phyloP scores from a whole-genome alignment of 2,329 filamentous ascomycete species.

The Cercospora sp. region DNA sequence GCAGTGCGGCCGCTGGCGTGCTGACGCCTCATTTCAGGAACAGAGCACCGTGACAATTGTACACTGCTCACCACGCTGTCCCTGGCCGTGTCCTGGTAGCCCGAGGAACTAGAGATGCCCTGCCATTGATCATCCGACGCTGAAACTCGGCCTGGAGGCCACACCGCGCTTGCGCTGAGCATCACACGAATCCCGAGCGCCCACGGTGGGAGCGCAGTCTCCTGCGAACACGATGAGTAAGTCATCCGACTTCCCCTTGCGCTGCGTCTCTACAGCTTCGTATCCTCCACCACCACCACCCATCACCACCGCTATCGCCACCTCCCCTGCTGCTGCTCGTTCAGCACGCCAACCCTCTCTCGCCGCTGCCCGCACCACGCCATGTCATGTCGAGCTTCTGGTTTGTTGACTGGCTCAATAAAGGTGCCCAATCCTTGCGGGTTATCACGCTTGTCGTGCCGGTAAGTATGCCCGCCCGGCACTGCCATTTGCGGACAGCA shows the following conservation, averaged over 20 bases:
- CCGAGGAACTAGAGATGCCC: not conserved
- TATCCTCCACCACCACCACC: not conserved
- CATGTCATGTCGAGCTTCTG: slow-evolving; percentile 20
- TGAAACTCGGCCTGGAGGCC: not conserved
- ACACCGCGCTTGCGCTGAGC: not conserved
- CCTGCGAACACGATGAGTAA: slow-evolving; percentile 10
- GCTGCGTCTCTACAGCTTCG: not conserved
- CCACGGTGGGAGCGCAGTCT: not conserved
- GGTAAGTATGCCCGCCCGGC: slow-evolving; percentile 8
- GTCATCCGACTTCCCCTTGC: not conserved
- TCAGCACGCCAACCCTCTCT: not conserved
- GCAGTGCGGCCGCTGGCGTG: not conserved
- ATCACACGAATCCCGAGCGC: not conserved
- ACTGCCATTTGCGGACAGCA: not conserved
- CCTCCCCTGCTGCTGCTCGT: not conserved
- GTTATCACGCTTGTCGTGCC: slow-evolving; percentile 36
- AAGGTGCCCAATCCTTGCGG: slow-evolving; percentile 34
- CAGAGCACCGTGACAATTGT: not conserved
- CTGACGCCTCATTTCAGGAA: not conserved
- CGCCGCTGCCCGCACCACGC: not conserved
- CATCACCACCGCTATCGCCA: not conserved
- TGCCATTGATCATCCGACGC: slow-evolving; percentile 1
- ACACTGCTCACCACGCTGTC: not conserved
- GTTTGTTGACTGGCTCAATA: slow-evolving; percentile 21
- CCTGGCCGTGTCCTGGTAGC: not conserved